phyloP scores from a whole-genome alignment of 495 filamentous ascomycete genomes.

The Talaromyces wortmannii region DNA sequence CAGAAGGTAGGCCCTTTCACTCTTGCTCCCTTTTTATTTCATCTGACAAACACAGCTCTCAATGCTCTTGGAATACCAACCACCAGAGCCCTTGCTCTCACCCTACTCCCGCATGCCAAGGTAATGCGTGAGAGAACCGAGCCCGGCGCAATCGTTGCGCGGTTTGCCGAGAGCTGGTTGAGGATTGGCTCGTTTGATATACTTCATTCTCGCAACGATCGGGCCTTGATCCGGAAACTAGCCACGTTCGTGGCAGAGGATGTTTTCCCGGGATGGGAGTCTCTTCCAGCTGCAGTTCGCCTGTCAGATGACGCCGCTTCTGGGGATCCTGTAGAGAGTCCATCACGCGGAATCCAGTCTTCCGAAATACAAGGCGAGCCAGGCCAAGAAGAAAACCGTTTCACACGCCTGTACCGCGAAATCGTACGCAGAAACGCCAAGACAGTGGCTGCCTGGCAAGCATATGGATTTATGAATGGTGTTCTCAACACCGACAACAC shows the following conservation, averaged over 20 bases:
- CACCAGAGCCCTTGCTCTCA: slow-evolving; percentile 79
- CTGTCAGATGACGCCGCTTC: slow-evolving; percentile 18
- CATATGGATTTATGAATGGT: slow-evolving; percentile 96
- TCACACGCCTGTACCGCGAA: slow-evolving; percentile 78
- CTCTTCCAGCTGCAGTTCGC: slow-evolving; percentile 52
- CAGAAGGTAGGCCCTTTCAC: slow-evolving; percentile 50
- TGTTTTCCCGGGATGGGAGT: slow-evolving; percentile 78
- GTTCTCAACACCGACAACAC: slow-evolving; percentile 97
- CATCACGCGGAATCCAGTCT: slow-evolving; percentile 41
- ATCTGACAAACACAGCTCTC: slow-evolving; percentile 36
- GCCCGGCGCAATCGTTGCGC: slow-evolving; percentile 84
- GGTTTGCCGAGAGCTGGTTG: slow-evolving; percentile 90
- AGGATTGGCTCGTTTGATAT: slow-evolving; percentile 94
- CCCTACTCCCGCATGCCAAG: slow-evolving; percentile 60
- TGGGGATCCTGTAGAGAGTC: slow-evolving; percentile 29
- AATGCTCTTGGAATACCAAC: slow-evolving; percentile 79
- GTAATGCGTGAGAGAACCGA: slow-evolving; percentile 80
- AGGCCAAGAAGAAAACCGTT: slow-evolving; percentile 73
- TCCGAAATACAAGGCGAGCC: slow-evolving; percentile 55
- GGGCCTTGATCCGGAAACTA: slow-evolving; percentile 61
- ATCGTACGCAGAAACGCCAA: slow-evolving; percentile 79
- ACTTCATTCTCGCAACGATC: slow-evolving; percentile 71
- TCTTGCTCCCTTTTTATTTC: background rate
- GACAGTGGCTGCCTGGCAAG: slow-evolving; percentile 91
- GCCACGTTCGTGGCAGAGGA: slow-evolving; percentile 80